Conservation (phyloP, 345 rosid genomes). For the Euphorbia peplus region DNA sequence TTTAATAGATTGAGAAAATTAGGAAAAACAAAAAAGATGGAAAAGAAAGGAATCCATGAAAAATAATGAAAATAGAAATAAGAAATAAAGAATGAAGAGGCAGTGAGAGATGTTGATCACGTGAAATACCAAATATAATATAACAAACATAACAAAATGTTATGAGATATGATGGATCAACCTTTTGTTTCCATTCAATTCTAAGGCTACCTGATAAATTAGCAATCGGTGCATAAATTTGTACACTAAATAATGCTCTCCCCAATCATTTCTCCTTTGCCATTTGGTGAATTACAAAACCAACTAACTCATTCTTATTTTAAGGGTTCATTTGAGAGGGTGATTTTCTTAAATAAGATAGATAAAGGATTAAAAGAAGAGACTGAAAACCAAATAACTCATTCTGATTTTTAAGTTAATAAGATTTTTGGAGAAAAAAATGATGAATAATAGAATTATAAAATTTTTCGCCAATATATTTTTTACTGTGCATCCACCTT, state of each 20-base stretch:
- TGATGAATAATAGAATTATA: too few relatives aligned
- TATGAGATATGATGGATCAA: not conserved
- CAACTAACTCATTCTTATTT: too few relatives aligned
- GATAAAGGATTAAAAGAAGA: too few relatives aligned
- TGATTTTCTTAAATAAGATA: too few relatives aligned
- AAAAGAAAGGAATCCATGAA: not conserved
- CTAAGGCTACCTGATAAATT: constrained; percentile 2
- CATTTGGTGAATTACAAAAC: not conserved
- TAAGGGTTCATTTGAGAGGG: too few relatives aligned
- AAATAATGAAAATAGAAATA: not conserved
- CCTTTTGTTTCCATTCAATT: not conserved
- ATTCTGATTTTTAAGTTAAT: too few relatives aligned
- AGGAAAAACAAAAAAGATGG: too few relatives aligned
- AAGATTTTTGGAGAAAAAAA: too few relatives aligned
- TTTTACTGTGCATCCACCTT: too few relatives aligned
- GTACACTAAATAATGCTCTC: not conserved
- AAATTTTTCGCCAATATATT: too few relatives aligned
- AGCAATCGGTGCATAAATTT: constrained; percentile 4
- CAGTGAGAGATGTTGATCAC: not conserved
- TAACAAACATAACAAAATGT: constrained; percentile 11
- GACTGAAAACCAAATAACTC: too few relatives aligned
- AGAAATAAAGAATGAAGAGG: not conserved
- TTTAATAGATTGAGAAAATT: too few relatives aligned
- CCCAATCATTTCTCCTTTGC: not conserved
- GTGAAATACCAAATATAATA: constrained; percentile 4